Evolutionary conservation across 208 protist genomes (phyloP), one percentile per base, ranked within the genome.

Genomic region (Trypanosoma theileri): DNA sequence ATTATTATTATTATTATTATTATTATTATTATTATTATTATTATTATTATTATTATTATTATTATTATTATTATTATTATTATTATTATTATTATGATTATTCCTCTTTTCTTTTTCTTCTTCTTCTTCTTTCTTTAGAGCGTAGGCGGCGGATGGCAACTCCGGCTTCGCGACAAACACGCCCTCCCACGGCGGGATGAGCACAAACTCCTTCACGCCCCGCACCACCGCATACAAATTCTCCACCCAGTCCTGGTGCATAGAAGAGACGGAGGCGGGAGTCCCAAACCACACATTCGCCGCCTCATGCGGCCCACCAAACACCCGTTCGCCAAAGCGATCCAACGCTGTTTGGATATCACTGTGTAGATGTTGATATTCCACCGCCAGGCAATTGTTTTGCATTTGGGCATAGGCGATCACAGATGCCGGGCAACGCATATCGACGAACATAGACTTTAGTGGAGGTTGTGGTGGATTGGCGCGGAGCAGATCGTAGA

Each of bases 171-270:
- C 85, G 13, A 97, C 77, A 65, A 88, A 91, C 12, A 84, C 77
- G 13, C 82, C 85, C 61, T 96, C 89, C 92, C 92, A 96, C 17
- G 92, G 89, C 6, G 92, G 89, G 35, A 96, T 67, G 31, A 96
- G 78, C n/a, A 91, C 64, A 50, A 96, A 96, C 68, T 92, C 87
- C 81, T 97, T 97, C 51, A 90, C 83, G 3, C 93, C 93, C 12
- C 88, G 81, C 41, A 97, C 81, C 4, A 97, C 91, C 8, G 83
- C 64, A 77, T 97, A 97, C 17, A 97, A 77, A 66, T 97, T 97
- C 74, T 97, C 91, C 22, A 93, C 94, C 81, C 82, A 94, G 79
- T 97, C 93, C 73, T 96, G 90, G 62, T 97, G 93, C 80, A 94
- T 77, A 17, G 86, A 91, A n/a, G 86, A 92, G 28, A 96, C 88